A percentile compares a stretch with the other conserved stretches of the same genome.
These are phyloP conservation scores for Cerrena zonata DNA, from an alignment of 1,284 basidiomycete genomes.

Conservation along the genomic window DNA sequence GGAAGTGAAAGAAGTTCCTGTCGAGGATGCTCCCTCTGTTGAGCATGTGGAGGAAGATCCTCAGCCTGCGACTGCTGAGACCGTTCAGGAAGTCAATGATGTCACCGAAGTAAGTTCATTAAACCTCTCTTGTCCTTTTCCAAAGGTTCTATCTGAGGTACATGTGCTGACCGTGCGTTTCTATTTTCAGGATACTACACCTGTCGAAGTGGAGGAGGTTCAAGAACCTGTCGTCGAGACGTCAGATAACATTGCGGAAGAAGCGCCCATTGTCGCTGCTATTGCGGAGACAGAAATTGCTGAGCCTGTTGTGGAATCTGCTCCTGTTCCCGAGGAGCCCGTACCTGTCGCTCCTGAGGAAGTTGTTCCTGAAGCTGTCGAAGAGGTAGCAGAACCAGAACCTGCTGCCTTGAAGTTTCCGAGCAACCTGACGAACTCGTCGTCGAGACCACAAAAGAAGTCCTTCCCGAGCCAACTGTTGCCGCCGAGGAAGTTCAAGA, in stretches of 20 bases:
- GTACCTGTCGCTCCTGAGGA: not conserved
- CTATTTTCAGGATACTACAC: not conserved
- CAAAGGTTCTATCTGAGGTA: not conserved
- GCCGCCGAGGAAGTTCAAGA: not conserved
- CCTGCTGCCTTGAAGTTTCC: too few species aligned
- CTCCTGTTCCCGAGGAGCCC: not conserved
- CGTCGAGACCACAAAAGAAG: not conserved
- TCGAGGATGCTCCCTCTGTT: slow-evolving; percentile 2
- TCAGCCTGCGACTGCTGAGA: not conserved
- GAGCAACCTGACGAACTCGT: not conserved
- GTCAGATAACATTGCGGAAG: not conserved
- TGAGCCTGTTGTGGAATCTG: slow-evolving; percentile 4
- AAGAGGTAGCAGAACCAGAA: too few species aligned
- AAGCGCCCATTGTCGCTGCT: too few species aligned
- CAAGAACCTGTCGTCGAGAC: not conserved
- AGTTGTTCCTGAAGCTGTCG: not conserved
- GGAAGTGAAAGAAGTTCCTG: not conserved
- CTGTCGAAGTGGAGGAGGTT: not conserved
- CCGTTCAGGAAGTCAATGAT: not conserved
- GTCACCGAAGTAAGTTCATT: not conserved
- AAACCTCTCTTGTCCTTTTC: not conserved
- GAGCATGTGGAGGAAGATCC: not conserved
- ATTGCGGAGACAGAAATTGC: not conserved
- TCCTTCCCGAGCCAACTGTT: not conserved
- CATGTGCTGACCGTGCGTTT: not conserved